Percentiles rank a stretch among this genome's conserved stretches.
Conservation (phyloP, 129 eudicot species). For the Escallonia rubra region DNA sequence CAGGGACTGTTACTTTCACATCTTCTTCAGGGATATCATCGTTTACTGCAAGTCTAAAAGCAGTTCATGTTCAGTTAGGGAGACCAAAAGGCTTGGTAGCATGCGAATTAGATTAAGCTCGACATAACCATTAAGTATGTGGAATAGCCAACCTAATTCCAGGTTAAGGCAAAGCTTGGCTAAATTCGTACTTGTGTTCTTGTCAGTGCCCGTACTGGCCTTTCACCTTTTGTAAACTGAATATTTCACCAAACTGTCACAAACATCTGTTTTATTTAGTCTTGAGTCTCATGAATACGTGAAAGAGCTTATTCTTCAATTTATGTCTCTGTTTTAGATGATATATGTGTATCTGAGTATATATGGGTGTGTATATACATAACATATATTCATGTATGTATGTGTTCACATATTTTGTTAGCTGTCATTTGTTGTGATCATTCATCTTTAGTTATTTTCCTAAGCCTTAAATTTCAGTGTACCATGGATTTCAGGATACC, state of each 20-base stretch:
- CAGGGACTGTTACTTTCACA: too few species aligned
- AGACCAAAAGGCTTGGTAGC: too few species aligned
- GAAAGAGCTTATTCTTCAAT: not conserved
- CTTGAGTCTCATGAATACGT: not conserved
- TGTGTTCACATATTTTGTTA: not conserved
- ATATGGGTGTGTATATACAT: not conserved
- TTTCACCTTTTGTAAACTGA: not conserved
- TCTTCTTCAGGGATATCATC: too few species aligned
- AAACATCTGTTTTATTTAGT: not conserved
- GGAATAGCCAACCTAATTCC: not conserved
- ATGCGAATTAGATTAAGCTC: too few species aligned
- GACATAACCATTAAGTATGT: too few species aligned
- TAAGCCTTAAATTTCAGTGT: not conserved
- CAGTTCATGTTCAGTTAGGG: too few species aligned
- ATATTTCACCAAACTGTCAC: not conserved
- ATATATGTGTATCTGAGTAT: not conserved
- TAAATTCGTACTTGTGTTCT: too few species aligned
- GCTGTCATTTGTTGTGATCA: too few species aligned
- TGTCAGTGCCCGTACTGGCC: too few species aligned
- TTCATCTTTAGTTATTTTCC: not conserved
- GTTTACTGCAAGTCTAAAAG: too few species aligned
- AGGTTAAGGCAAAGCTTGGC: not conserved
- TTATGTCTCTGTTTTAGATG: too few species aligned
- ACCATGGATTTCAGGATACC: not conserved
- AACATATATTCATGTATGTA: not conserved